Evolutionary conservation across 371 early-diverging fungal genomes (phyloP).

Genomic region (Encephalitozoon hellem): DNA sequence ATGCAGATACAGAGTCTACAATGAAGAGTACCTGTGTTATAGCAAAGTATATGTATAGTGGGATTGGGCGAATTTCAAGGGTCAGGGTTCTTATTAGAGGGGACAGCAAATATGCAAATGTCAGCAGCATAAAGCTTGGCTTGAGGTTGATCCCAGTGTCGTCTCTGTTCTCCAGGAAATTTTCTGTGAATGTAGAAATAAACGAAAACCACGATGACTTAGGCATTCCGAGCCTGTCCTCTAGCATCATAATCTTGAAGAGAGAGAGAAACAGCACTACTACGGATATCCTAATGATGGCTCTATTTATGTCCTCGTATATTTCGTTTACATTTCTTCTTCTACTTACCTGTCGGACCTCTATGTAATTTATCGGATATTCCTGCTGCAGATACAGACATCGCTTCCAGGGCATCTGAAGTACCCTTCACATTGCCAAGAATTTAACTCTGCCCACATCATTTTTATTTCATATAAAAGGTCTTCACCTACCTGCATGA

Average conservation of each 20-base stretch:
- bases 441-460: background rate
- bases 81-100: constrained; percentile 41
- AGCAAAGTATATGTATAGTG: constrained; percentile 31
- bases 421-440: background rate
- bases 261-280: constrained; percentile 3
- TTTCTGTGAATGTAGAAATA: background rate
- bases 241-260: background rate
- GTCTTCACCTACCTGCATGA: too few species aligned
- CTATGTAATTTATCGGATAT: constrained; percentile 1
- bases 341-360: background rate
- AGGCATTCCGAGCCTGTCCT: background rate
- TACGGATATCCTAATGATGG: background rate
- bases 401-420: background rate
- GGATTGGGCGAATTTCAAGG: constrained; percentile 22
- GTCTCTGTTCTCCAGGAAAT: background rate
- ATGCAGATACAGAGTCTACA: constrained; percentile 17
- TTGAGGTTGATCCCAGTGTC: background rate
- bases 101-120: constrained; percentile 6
- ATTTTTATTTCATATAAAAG: background rate
- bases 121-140: constrained; percentile 22
- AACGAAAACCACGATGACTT: background rate
- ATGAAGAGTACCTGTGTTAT: constrained; percentile 25
- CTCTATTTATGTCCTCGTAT: constrained; percentile 16
- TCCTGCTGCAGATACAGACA: constrained; percentile 1
- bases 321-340: background rate